phyloP scores from a whole-genome alignment of 441 rosid genomes.

The Macaranga tanarius region DNA sequence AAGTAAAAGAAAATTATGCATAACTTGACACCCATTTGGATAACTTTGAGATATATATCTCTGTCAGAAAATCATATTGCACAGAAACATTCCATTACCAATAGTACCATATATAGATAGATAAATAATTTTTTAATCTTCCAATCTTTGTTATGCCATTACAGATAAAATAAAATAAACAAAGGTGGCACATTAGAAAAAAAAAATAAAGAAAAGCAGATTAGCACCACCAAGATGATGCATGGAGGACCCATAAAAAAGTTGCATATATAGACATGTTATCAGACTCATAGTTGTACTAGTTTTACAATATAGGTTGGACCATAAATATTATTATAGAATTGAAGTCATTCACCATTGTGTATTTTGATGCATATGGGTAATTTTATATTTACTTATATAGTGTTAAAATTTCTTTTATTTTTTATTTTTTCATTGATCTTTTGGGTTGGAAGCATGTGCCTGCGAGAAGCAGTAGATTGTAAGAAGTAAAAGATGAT shows the following conservation, averaged over 20 bases:
- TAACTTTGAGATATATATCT: slow-evolving; percentile 5
- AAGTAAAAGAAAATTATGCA: neutral
- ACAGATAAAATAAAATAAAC: neutral
- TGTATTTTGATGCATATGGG: slow-evolving; percentile 32
- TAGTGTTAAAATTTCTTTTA: neutral
- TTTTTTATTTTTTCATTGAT: neutral
- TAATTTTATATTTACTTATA: slow-evolving; percentile 16
- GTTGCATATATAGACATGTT: neutral
- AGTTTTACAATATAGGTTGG: slow-evolving; percentile 6
- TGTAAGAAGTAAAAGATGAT: slow-evolving; percentile 48
- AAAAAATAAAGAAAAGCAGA: slow-evolving; percentile 8
- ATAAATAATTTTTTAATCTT: neutral
- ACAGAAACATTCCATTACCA: slow-evolving; percentile 27
- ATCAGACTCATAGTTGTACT: slow-evolving; percentile 4
- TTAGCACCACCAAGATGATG: slow-evolving; percentile 22
- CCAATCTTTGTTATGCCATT: slow-evolving; percentile 8
- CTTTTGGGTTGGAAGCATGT: slow-evolving; percentile 46
- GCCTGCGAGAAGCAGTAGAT: slow-evolving; percentile 38
- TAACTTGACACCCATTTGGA: neutral
- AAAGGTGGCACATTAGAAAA: neutral
- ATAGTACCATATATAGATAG: slow-evolving; percentile 6
- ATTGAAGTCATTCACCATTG: neutral
- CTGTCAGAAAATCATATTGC: slow-evolving; percentile 18
- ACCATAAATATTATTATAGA: neutral
- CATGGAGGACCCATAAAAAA: slow-evolving; percentile 32